Evolutionary conservation across 768 basidiomycete species (phyloP).

Genomic region (Leccinum ochraceum): DNA sequence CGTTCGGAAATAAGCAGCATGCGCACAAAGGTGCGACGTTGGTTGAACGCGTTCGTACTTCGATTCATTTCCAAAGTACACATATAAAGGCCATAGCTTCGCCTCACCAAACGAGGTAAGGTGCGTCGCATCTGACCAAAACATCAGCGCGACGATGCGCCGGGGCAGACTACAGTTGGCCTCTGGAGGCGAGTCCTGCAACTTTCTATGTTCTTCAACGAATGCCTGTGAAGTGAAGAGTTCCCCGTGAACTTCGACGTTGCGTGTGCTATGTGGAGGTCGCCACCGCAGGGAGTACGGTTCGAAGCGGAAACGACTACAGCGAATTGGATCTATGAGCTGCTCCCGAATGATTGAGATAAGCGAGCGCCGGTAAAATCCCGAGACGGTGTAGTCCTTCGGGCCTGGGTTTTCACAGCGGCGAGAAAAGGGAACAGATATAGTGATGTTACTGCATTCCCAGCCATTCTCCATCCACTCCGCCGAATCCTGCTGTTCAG

Average conservation of each 20-base stretch:
- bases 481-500: not conserved
- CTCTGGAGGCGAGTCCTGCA: conserved; percentile 21
- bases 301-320: conserved; percentile 15
- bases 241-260: conserved; percentile 12
- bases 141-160: too few relatives aligned
- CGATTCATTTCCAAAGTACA: conserved; percentile 25
- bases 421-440: conserved; percentile 5
- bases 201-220: conserved; percentile 12
- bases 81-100: conserved; percentile 25
- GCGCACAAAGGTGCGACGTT: conserved; percentile 8
- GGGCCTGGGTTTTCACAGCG: conserved; percentile 1
- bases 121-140: not conserved
- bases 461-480: conserved; percentile 11
- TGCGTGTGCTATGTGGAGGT: not conserved
- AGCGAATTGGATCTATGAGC: conserved; percentile 8
- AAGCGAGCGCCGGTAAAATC: conserved; percentile 18
- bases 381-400: not conserved
- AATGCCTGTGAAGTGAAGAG: conserved; percentile 15
- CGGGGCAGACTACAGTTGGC: conserved; percentile 14
- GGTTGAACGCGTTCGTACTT: conserved; percentile 26
- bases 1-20: conserved; percentile 15
- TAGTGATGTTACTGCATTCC: conserved; percentile 1
- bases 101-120: not conserved
- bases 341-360: conserved; percentile 21
- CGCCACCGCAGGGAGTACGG: conserved; percentile 19